phyloP scores from a whole-genome alignment of 148 eudicot species.

The Rhododendron molle region DNA sequence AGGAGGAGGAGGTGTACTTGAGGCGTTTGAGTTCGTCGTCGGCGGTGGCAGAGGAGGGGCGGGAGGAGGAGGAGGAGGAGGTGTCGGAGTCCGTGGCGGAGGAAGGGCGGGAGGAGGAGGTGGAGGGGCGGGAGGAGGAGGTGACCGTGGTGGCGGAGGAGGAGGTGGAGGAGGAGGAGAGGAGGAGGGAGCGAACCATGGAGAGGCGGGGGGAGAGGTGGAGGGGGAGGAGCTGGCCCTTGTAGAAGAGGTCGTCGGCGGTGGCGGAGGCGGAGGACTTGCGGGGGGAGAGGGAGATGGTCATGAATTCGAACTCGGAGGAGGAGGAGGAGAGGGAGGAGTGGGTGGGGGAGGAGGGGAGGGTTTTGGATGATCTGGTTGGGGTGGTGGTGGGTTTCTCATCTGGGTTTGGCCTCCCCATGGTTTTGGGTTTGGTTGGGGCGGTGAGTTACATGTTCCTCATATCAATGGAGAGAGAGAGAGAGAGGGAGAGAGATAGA shows the following conservation, averaged over 20 bases:
- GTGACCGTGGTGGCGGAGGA: constrained; percentile 31
- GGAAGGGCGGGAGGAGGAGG: constrained; percentile 28
- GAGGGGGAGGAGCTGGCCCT: constrained; percentile 81
- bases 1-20: constrained; percentile 3
- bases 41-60: constrained; percentile 58
- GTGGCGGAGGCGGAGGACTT: constrained; percentile 70
- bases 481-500: constrained; percentile 5
- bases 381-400: neutral
- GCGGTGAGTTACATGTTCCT: neutral
- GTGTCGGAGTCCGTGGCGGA: constrained; percentile 36
- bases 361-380: constrained; percentile 58
- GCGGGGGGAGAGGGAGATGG: constrained; percentile 63
- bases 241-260: constrained; percentile 92
- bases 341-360: constrained; percentile 80
- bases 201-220: constrained; percentile 78
- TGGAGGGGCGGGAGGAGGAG: constrained; percentile 43
- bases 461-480: neutral
- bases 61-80: constrained; percentile 48
- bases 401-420: constrained; percentile 32
- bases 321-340: constrained; percentile 68
- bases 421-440: constrained; percentile 4
- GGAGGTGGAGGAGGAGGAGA: constrained; percentile 56
- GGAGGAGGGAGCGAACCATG: constrained; percentile 67
- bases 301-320: constrained; percentile 69
- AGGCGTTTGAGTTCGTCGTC: constrained; percentile 32